Conservation (phyloP, 768 basidiomycete species). For the Hemileccinum rubropunctum region DNA sequence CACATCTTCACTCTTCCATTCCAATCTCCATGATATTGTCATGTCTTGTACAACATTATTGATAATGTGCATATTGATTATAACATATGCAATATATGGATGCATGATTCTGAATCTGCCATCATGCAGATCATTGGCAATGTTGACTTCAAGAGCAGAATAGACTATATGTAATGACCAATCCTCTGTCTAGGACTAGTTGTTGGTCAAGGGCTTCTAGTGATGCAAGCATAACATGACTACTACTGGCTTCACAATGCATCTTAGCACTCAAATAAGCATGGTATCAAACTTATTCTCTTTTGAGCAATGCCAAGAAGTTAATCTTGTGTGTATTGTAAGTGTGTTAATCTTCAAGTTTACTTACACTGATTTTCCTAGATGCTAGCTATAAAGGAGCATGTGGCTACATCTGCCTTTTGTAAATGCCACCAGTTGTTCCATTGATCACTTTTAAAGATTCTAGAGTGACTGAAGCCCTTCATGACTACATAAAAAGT, state of each 20-base stretch:
- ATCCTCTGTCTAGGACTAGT: no score
- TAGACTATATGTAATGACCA: background rate
- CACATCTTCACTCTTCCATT: no score
- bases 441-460: constrained; percentile 18
- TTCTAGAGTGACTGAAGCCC: constrained; percentile 24
- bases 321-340: no score
- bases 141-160: background rate
- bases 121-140: background rate
- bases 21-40: no score
- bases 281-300: background rate
- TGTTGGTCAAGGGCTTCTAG: no score
- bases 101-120: background rate
- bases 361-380: no score
- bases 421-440: constrained; percentile 30
- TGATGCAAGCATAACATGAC: no score
- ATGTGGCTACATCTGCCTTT: constrained; percentile 9
- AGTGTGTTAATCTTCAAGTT: no score
- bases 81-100: background rate
- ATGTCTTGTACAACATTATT: background rate
- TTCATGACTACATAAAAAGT: constrained; percentile 28
- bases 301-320: constrained; percentile 8
- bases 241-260: constrained; percentile 6
- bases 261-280: background rate
- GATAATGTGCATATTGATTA: background rate
- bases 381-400: background rate